These are phyloP conservation scores for Talaromyces thailandensis DNA, from an alignment of 495 filamentous ascomycete genomes.

Conservation along the genomic window DNA sequence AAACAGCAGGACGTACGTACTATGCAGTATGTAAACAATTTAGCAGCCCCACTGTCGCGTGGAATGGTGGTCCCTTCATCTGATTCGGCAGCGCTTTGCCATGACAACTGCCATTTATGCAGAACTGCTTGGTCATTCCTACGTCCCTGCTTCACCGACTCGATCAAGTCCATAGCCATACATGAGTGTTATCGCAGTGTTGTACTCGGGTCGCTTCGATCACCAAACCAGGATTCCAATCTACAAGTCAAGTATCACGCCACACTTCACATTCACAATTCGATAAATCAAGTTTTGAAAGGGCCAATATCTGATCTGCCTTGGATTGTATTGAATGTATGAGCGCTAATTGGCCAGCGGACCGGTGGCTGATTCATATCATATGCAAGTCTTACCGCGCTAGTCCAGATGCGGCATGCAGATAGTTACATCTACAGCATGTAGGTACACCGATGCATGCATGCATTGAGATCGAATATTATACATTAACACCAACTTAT, in stretches of 20 bases:
- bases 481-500: too few species aligned
- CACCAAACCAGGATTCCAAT: too few species aligned
- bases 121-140: background rate
- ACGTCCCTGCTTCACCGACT: background rate
- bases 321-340: background rate
- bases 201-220: too few species aligned
- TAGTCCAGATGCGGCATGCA: background rate
- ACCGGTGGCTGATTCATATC: background rate
- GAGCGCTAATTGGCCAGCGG: background rate
- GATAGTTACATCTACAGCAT: background rate
- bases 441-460: background rate
- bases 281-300: background rate
- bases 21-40: too few species aligned
- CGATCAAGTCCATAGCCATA: background rate
- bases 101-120: background rate
- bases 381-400: background rate
- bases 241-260: background rate
- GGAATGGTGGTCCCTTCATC: background rate
- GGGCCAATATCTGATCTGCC: background rate
- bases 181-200: too few species aligned
- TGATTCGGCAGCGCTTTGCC: background rate
- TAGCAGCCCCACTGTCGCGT: constrained; percentile 2
- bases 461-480: background rate
- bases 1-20: background rate
- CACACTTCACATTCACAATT: background rate